Evolutionary conservation across 768 basidiomycete species (phyloP).

Genomic region (Tylopilus intermedius): DNA sequence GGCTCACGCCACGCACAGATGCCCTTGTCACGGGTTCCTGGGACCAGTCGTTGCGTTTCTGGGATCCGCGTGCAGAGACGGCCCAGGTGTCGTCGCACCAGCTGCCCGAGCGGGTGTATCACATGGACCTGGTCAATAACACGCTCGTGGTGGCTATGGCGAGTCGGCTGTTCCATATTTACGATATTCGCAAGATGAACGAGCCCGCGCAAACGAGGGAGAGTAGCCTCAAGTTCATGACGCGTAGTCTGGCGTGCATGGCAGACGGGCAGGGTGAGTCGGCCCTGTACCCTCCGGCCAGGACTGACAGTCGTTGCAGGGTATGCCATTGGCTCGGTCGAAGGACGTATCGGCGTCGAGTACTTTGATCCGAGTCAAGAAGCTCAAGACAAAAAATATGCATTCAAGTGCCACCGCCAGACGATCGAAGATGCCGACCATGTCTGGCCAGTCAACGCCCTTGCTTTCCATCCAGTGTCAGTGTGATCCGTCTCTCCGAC

Average conservation of each 20-base stretch:
- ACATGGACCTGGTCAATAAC: conserved; percentile 72
- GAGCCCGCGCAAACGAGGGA: conserved; percentile 76
- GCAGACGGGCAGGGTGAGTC: conserved; percentile 77
- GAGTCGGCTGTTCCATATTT: conserved; percentile 84
- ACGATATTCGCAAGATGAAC: conserved; percentile 76
- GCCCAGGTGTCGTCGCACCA: conserved; percentile 53
- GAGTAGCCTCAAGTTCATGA: conserved; percentile 94
- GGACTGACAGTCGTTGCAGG: conserved; percentile 36
- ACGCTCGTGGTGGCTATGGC: conserved; percentile 92
- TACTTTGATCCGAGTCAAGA: conserved; percentile 83
- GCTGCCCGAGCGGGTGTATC: conserved; percentile 82
- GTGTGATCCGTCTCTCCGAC: conserved; percentile 18
- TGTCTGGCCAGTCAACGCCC: conserved; percentile 93
- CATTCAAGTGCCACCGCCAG: conserved; percentile 95
- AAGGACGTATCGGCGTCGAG: conserved; percentile 95
- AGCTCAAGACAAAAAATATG: conserved; percentile 71
- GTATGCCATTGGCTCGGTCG: conserved; percentile 89
- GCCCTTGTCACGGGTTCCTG: conserved; percentile 82
- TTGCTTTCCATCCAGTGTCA: conserved; percentile 88
- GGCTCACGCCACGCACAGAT: conserved; percentile 38
- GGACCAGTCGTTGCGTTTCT: conserved; percentile 85
- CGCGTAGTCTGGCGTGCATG: conserved; percentile 88
- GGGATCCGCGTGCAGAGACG: conserved; percentile 68
- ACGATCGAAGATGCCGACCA: conserved; percentile 88
- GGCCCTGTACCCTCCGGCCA: too few relatives aligned